Conservation (phyloP, 257 asterid genomes). For the Ophiorrhiza pumila region DNA sequence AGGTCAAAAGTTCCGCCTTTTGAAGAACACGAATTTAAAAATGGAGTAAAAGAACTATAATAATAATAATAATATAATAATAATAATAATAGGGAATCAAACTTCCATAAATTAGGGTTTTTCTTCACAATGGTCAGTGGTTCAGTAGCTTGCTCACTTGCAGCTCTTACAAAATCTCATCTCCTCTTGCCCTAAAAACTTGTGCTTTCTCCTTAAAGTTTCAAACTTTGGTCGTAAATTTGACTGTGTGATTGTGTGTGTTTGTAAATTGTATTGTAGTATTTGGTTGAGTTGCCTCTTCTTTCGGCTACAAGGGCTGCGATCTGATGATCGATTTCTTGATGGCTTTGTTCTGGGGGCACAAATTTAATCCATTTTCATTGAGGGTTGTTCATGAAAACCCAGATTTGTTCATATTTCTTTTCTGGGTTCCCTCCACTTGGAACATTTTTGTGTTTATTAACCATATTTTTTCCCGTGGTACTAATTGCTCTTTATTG, state of each 20-base stretch:
- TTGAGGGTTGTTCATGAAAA: constrained; percentile 21
- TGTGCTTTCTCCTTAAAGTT: neutral
- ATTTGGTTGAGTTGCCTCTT: constrained; percentile 42
- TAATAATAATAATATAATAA: no score
- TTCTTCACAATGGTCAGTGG: neutral
- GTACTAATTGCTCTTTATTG: neutral
- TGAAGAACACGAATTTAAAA: no score
- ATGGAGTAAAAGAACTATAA: no score
- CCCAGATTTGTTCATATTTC: constrained; percentile 18
- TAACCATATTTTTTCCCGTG: neutral
- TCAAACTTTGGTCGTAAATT: neutral
- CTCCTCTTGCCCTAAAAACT: no score
- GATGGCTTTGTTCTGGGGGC: constrained; percentile 85
- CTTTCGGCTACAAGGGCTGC: constrained; percentile 61
- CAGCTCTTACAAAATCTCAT: neutral
- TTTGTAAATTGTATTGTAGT: neutral
- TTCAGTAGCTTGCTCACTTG: no score
- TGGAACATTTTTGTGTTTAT: constrained; percentile 30
- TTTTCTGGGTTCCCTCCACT: constrained; percentile 47
- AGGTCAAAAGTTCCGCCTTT: no score
- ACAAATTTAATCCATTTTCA: constrained; percentile 23
- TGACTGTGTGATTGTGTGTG: neutral
- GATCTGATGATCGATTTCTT: constrained; percentile 55
- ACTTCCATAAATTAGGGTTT: neutral
- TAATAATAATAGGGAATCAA: neutral